Evolutionary conservation across 2,329 filamentous ascomycete species (phyloP), one percentile per base, ranked within the genome.

Genomic region (Cadophora sp.): DNA sequence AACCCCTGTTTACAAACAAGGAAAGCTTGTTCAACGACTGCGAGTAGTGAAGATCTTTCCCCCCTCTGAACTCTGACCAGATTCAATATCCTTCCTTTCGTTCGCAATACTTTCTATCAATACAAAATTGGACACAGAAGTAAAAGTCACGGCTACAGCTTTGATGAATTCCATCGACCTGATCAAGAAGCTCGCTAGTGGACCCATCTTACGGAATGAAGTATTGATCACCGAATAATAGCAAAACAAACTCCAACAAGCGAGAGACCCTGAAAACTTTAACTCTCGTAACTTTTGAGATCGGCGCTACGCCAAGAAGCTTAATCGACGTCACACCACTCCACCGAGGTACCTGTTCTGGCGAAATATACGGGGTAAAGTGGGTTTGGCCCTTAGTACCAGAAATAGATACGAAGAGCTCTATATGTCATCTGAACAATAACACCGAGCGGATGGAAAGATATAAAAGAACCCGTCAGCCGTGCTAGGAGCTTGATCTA

Each of bases 351-450:
- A 22, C 14, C 33, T 4, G 18, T 62, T 41, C 36, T 16, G 14
- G 11, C 4, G 30, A 5, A 20, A 39, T 39, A 16, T 62, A 24
- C 39, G 45, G 43, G 30, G 20, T 61, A 61, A 51, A 51, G 47
- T 18, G 43, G 45, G 30, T 51, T 51, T 22, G 22, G n/a, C 36
- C 3, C 59, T 53, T 39, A 41, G 43, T 62, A 50, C 60, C 60
- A 55, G 48, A 55, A 62, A 62, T 62, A 56, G 61, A 63, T 63
- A 63, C 61, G 61, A 56, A 47, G 39, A 63, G 45, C 9, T 56
- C 36, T 16, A 63, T 43, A 63, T 43, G 39, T 43, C 16, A 36
- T 22, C 20, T 22, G 20, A 62, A 20, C 14, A 53, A 53, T 45
- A 41, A 11, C 5, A 27, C 27, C n/a, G 4, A 41, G 39, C 5